A percentile compares a stretch with the other conserved stretches of the same genome.
Evolutionary conservation across 495 filamentous ascomycete species (phyloP).

Genomic region (Lindgomyces ingoldianus): DNA sequence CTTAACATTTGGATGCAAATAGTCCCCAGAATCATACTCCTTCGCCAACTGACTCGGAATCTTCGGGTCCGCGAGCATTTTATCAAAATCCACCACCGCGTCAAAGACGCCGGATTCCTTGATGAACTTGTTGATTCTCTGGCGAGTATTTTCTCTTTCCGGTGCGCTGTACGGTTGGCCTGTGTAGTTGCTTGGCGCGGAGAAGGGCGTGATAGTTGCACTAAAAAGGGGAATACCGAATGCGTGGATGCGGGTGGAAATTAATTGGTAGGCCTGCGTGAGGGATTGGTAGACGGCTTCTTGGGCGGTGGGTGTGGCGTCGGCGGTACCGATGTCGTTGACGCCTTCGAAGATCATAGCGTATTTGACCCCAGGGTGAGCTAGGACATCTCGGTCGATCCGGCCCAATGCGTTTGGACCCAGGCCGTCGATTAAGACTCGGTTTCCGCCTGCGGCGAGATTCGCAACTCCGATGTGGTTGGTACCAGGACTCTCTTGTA

Average conservation of each 20-base stretch:
- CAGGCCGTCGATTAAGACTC: slow-evolving; percentile 61
- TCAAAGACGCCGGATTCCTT: slow-evolving; percentile 59
- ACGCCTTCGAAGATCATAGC: slow-evolving; percentile 73
- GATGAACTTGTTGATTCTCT: slow-evolving; percentile 53
- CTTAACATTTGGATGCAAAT: slow-evolving; percentile 67
- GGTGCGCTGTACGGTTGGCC: slow-evolving; percentile 56
- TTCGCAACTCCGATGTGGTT: slow-evolving; percentile 60
- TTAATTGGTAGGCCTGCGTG: slow-evolving; percentile 59
- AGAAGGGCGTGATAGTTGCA: slow-evolving; percentile 71
- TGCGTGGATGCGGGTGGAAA: slow-evolving; percentile 58
- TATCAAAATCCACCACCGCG: slow-evolving; percentile 65
- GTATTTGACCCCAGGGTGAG: slow-evolving; percentile 58
- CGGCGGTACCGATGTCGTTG: slow-evolving; percentile 67
- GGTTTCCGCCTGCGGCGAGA: slow-evolving; percentile 74
- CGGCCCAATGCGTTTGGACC: slow-evolving; percentile 64
- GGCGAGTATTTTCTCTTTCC: slow-evolving; percentile 57
- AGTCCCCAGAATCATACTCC: slow-evolving; percentile 67
- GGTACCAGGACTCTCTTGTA: slow-evolving; percentile 53
- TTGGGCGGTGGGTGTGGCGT: slow-evolving; percentile 52
- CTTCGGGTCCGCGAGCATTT: slow-evolving; percentile 55
- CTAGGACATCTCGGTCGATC: slow-evolving; percentile 65
- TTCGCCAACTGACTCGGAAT: slow-evolving; percentile 49
- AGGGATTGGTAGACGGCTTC: slow-evolving; percentile 53
- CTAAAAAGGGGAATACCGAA: slow-evolving; percentile 60
- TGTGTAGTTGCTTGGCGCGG: slow-evolving; percentile 45